These are phyloP conservation scores for Amanita subjunquillea DNA, from an alignment of 768 basidiomycete species.

Conservation along the genomic window DNA sequence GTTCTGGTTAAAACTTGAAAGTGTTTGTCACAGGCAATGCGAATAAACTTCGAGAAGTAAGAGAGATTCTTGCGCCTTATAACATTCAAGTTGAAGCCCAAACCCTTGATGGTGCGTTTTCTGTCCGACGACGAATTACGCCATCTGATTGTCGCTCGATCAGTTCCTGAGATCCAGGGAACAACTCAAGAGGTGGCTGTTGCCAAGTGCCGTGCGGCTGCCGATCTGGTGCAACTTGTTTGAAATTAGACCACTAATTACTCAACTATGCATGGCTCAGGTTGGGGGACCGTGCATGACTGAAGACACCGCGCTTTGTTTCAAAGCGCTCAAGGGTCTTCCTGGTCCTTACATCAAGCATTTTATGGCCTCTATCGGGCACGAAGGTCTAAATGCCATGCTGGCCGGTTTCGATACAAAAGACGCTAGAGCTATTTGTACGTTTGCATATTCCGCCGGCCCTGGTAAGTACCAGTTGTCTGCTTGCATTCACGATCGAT, in stretches of 20 bases:
- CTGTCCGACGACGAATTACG: neutral
- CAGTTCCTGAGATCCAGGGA: constrained; percentile 93
- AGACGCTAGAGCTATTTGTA: constrained; percentile 85
- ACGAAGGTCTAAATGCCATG: constrained; percentile 78
- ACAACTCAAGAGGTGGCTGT: constrained; percentile 82
- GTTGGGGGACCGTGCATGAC: constrained; percentile 48
- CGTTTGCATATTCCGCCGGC: constrained; percentile 15
- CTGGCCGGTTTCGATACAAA: constrained; percentile 68
- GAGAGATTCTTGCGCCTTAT: constrained; percentile 60
- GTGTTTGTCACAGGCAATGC: constrained; percentile 94
- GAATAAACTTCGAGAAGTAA: constrained; percentile 86
- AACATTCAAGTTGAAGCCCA: constrained; percentile 71
- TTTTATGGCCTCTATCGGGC: constrained; percentile 40
- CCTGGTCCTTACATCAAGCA: constrained; percentile 98
- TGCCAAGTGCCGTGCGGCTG: constrained; percentile 80
- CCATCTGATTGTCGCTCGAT: neutral
- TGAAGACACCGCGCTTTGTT: constrained; percentile 93
- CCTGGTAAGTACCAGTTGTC: constrained; percentile 34
- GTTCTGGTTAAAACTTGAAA: constrained; percentile 37
- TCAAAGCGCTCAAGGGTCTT: constrained; percentile 78
- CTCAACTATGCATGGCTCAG: constrained; percentile 15
- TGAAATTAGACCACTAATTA: neutral
- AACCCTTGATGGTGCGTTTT: constrained; percentile 65
- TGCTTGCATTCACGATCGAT: neutral
- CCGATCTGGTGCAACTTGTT: constrained; percentile 47